Evolutionary conservation across 441 rosid species (phyloP), one percentile per base, ranked within the genome.

Genomic region (Brassica balearica): DNA sequence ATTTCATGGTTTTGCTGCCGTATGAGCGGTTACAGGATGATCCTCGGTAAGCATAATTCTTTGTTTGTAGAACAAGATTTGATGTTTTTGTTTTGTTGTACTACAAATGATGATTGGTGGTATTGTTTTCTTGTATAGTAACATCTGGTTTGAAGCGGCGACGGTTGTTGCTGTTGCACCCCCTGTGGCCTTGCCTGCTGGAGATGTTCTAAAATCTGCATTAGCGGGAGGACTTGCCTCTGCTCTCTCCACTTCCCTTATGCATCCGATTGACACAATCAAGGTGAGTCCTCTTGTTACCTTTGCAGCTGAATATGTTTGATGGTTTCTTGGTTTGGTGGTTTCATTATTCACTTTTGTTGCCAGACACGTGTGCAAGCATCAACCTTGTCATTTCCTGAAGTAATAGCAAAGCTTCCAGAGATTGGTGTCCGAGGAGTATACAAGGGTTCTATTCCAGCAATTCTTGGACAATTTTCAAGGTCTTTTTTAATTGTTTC

Each of bases 141-240:
- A 83, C 69, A 90, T 93, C 82, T 95, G 97, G 99, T 95, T 93
- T 85, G 96, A 96, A 90, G 93, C 99, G 64, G 99, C 99, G 2
- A 96, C 97, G 67, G 95, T 87, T 75, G 97, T 93, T 82, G 91
- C 95, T 70, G 99, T 93, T 82, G 87, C 98, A 72, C 97, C 98
- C 41, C 95, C 98, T 23, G 90, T 89, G 78, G 92, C 88, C 77
- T 85, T 91, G 64, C 97, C 90, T 76, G 88, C 97, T 68, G 97
- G 91, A 84, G 93, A 90, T 80, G 98, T 96, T 82, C 84, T 93
- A 62, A 88, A 86, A 81, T 91, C 99, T 71, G 99, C 99, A 67
- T 84, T 96, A 86, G 99, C 99, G 8, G 99, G 99, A 61, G 99
- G 98, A 65, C 91, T 96, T 65, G 87, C 99, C 41, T 90, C 94